phyloP scores from a whole-genome alignment of 2,329 filamentous ascomycete species.

The Microcera coccophila region DNA sequence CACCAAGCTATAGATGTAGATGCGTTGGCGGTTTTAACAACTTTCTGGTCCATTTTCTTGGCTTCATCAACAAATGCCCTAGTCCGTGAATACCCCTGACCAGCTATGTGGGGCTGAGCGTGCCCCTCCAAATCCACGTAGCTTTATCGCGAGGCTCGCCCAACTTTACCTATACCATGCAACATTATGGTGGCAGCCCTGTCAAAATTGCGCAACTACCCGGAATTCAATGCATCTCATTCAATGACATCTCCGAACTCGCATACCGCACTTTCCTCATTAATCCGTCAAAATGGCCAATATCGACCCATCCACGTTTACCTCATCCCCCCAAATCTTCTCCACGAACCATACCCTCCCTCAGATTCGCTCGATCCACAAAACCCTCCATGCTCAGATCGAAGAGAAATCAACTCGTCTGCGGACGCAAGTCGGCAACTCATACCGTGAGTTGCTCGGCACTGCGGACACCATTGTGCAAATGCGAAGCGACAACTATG shows the following conservation, averaged over 20 bases:
- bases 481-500: slow-evolving; percentile 76
- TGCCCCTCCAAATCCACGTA: slow-evolving; percentile 26
- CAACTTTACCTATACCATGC: slow-evolving; percentile 5
- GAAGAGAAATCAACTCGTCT: slow-evolving; percentile 61
- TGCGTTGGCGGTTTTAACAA: background rate
- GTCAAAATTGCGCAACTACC: slow-evolving; percentile 5
- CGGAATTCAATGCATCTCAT: slow-evolving; percentile 12
- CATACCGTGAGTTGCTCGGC: slow-evolving; percentile 83
- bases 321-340: slow-evolving; percentile 53
- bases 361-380: slow-evolving; percentile 61
- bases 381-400: slow-evolving; percentile 53
- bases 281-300: slow-evolving; percentile 34
- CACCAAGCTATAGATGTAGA: slow-evolving; percentile 66
- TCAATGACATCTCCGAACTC: no score
- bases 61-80: background rate
- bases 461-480: slow-evolving; percentile 91
- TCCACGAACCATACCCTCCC: slow-evolving; percentile 55
- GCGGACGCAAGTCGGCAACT: slow-evolving; percentile 60
- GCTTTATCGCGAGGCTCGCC: slow-evolving; percentile 19
- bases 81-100: background rate
- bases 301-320: slow-evolving; percentile 46
- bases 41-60: background rate
- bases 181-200: background rate
- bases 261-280: background rate
- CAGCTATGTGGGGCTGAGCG: background rate